These are phyloP conservation scores for Russula sp. DNA, from an alignment of 768 basidiomycete genomes.

Conservation along the genomic window DNA sequence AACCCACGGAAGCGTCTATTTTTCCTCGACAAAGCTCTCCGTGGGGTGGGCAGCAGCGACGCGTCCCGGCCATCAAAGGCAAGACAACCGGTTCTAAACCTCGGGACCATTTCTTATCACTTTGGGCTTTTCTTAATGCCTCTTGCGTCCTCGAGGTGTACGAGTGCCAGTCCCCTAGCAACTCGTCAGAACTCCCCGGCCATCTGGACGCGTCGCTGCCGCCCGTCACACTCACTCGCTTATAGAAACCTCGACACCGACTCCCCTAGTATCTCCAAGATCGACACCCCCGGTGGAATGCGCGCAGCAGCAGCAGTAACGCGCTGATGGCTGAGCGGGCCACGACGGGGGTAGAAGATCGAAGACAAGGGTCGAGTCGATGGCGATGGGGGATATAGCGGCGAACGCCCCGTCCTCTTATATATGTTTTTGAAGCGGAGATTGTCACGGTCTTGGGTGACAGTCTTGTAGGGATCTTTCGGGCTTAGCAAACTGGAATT, in stretches of 20 bases:
- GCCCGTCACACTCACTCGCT: not conserved
- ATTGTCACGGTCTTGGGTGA: not conserved
- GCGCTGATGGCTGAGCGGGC: too few species aligned
- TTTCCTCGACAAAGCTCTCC: not conserved
- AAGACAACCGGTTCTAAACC: constrained; percentile 20
- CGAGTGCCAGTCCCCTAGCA: constrained; percentile 15
- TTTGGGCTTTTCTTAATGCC: constrained; percentile 8
- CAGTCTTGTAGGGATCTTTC: not conserved
- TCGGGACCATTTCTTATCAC: not conserved
- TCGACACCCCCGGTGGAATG: too few species aligned
- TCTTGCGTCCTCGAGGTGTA: constrained; percentile 18
- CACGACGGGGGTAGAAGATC: not conserved
- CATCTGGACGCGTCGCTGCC: constrained; percentile 14
- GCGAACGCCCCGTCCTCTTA: not conserved
- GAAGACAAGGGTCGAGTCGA: not conserved
- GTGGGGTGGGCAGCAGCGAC: constrained; percentile 14
- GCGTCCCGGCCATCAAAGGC: constrained; percentile 13
- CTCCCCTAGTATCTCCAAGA: not conserved
- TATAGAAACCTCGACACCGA: too few species aligned
- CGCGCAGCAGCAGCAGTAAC: too few species aligned
- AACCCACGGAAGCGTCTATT: constrained; percentile 2
- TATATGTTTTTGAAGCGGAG: not conserved
- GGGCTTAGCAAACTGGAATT: not conserved
- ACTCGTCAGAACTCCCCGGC: constrained; percentile 20
- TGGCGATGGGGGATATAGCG: not conserved